Evolutionary conservation across 2,329 filamentous ascomycete species (phyloP), one percentile per base, ranked within the genome.

Genomic region (Curvularia sp.): DNA sequence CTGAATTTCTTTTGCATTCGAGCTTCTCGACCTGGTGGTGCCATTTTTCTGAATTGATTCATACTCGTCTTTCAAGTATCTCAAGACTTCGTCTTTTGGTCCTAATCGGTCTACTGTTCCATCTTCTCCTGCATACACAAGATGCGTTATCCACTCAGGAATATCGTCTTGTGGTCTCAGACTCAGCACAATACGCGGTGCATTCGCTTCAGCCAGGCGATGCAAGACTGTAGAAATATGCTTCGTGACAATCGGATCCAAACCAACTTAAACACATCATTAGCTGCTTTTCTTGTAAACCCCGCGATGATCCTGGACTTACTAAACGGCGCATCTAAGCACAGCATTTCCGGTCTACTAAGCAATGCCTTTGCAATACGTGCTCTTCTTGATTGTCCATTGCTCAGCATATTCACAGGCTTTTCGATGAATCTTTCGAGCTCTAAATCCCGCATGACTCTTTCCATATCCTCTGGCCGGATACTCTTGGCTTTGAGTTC

Each of bases 301-400:
- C 38, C 9, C 3, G 12, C 1, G 10, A 20, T 10, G 3, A 2
- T 39, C 39, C 5, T 18, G 18, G 8, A 69, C 81, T 71, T 73
- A 86, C 83, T 96, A 72, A 97, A 97, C 1, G 95, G 94, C 69
- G 97, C 94, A 77, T 99, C 95, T 2, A 76, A 63, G 52, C 98
- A 82, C 60, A 99, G 74, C 10, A 97, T 84, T 75, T 96, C 90
- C 0, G 95, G 95, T 52, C 85, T 84, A 6, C 83, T 87, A 58
- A 98, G 82, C 50, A 99, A 79, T 0, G 93, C 93, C 68, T 92
- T 91, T 1, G 93, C 95, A 66, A 99, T 97, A 61, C 92, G 87
- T 7, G 94, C 91, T 54, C 95, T 83, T 63, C 94, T 84, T 6
- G 91, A 94, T 78, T 99, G 95, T 0, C 95, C 95, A 76, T 98